Conservation (phyloP, 257 asterid genomes). For the Solanum virginianum region DNA sequence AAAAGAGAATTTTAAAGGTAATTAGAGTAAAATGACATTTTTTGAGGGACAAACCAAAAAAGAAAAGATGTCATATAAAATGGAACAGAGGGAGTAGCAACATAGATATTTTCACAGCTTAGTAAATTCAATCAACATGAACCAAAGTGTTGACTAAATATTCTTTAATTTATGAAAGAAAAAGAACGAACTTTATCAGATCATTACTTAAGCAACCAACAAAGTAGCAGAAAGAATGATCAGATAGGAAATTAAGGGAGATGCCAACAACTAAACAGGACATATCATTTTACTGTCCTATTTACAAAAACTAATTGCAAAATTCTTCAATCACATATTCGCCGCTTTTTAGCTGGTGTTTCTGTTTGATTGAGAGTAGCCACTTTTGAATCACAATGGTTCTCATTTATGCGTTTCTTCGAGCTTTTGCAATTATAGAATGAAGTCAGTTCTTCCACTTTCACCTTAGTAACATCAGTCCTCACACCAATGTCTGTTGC, state of each 20-base stretch:
- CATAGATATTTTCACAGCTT: not conserved
- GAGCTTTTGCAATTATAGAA: not conserved
- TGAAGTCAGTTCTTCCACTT: constrained; percentile 19
- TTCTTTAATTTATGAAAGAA: not conserved
- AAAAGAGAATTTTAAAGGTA: too few relatives aligned
- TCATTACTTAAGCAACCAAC: not conserved
- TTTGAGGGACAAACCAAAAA: too few relatives aligned
- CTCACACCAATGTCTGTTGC: constrained; percentile 30
- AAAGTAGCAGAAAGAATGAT: not conserved
- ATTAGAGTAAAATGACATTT: too few relatives aligned
- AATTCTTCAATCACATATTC: not conserved
- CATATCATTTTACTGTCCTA: not conserved
- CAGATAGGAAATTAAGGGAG: not conserved
- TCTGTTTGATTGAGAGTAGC: constrained; percentile 4
- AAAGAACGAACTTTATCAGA: not conserved
- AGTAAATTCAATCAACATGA: not conserved
- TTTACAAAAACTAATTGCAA: not conserved
- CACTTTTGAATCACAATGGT: not conserved
- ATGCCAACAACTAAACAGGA: not conserved
- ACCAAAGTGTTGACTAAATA: not conserved
- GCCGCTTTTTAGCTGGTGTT: not conserved
- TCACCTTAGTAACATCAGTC: constrained; percentile 19
- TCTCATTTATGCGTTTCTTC: not conserved
- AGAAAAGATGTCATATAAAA: too few relatives aligned
- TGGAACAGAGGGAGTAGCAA: not conserved